Conservation (phyloP, 1,139 yeast genomes). For the Scheffersomyces segobiensis region DNA sequence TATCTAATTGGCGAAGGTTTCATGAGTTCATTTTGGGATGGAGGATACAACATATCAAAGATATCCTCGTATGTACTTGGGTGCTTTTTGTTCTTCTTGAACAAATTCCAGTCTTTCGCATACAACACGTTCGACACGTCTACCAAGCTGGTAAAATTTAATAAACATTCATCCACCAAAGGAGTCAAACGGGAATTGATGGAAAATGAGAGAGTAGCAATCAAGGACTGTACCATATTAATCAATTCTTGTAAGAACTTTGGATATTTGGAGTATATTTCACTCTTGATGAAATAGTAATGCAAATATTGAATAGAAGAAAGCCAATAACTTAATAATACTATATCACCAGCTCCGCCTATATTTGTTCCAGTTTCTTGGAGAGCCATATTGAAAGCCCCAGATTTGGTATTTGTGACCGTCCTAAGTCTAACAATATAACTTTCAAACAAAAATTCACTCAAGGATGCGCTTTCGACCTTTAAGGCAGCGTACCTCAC, state of each 20-base stretch:
- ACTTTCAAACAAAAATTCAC: slow-evolving; percentile 58
- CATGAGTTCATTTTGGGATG: slow-evolving; percentile 58
- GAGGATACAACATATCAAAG: slow-evolving; percentile 69
- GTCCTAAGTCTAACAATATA: slow-evolving; percentile 63
- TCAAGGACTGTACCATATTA: slow-evolving; percentile 57
- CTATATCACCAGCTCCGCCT: slow-evolving; percentile 62
- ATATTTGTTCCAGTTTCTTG: slow-evolving; percentile 19
- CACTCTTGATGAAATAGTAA: slow-evolving; percentile 60
- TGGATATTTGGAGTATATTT: slow-evolving; percentile 56
- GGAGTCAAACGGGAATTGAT: slow-evolving; percentile 59
- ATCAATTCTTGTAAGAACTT: slow-evolving; percentile 59
- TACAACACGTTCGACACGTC: slow-evolving; percentile 62
- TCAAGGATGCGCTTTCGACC: slow-evolving; percentile 52
- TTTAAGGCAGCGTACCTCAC: slow-evolving; percentile 62
- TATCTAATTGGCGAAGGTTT: slow-evolving; percentile 87
- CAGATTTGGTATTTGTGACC: slow-evolving; percentile 59
- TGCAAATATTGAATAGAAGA: slow-evolving; percentile 66
- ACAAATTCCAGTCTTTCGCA: slow-evolving; percentile 75
- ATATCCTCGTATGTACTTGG: slow-evolving; percentile 66
- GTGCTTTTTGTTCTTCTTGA: slow-evolving; percentile 52
- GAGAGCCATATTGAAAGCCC: slow-evolving; percentile 51
- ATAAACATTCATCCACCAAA: slow-evolving; percentile 61
- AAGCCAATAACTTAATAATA: slow-evolving; percentile 71
- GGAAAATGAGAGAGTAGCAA: slow-evolving; percentile 64
- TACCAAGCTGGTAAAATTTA: slow-evolving; percentile 64